Base-by-base conservation (phyloP, 805 yeast genomes). In the Cyberlindnera subsufficiens region DNA sequence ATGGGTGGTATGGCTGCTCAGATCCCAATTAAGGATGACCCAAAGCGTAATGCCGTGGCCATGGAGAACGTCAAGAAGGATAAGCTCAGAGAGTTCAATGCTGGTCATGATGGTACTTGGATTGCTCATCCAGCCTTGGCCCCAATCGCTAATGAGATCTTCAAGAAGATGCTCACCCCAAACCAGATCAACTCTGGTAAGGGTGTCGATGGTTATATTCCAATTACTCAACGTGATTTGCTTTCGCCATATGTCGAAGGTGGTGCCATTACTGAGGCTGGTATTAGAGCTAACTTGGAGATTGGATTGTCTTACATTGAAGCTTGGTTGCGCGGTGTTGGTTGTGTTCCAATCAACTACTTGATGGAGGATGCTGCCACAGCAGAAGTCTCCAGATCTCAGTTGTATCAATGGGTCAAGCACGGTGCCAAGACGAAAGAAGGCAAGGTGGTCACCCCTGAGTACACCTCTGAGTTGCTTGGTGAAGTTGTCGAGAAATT, bases 1-100 rank as follows among this genome's bases (percentile, higher is more conserved):
- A 82, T 85, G 80, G 93, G 95, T 54, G 95, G 95, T 54, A 85
- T 85, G 95, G 91, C 93, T 51, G 91, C 91, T 5, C 86, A 83
- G 52, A 82, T 85, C 54, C 91, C 93, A 50, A 84, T 84, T 66
- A 84, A 84, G 63, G 71, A 77, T 50, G 89, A 85, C 56, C 68
- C 72, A 30, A 75, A 68, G 46, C 76, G 79, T 48, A 84, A 85
- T 65, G 69, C 69, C 37, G 66, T 68, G 38, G 91, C 90, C 9
- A 75, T 85, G 80, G 78, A 73, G 38, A 82, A 82, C 52, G 93
- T 85, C 42, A 74, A 77, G 51, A 76, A 72, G 61, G 95, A 85
- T 65, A 85, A 85, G 66, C 72, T 81, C 51, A 70, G 93, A 54
- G 95, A 85, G 65, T 84, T 83, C 38, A 65, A 70, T 39, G 82